These are phyloP conservation scores for Dipodascopsis tothii DNA, from an alignment of 805 yeast species.

Conservation along the genomic window DNA sequence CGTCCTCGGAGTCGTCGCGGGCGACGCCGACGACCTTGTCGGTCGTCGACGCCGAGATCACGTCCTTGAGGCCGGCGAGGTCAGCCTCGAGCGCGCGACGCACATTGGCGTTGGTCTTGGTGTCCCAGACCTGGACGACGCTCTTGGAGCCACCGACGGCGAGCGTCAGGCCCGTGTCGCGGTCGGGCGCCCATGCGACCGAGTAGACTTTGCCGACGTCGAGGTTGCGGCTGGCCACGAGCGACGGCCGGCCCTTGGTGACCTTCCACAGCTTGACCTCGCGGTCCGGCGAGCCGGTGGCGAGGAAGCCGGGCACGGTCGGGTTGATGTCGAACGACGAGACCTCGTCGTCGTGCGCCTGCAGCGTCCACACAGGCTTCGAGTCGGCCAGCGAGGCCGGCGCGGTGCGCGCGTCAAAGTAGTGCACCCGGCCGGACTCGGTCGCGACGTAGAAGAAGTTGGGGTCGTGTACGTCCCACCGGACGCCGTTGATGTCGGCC, in stretches of 20 bases:
- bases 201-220: conserved; percentile 90
- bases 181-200: conserved; percentile 75
- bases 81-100: conserved; percentile 59
- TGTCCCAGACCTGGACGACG: conserved; percentile 87
- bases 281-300: conserved; percentile 86
- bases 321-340: conserved; percentile 68
- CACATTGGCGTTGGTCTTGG: conserved; percentile 72
- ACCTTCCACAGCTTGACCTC: conserved; percentile 82
- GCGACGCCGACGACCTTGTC: conserved; percentile 61
- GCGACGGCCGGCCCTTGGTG: conserved; percentile 55
- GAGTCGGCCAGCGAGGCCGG: conserved; percentile 31
- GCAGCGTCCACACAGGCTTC: conserved; percentile 83
- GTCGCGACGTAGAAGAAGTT: conserved; percentile 73
- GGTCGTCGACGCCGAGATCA: conserved; percentile 48
- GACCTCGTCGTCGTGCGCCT: conserved; percentile 94
- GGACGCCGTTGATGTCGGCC: conserved; percentile 78
- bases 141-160: conserved; percentile 82
- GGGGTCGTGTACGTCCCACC: conserved; percentile 51
- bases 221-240: conserved; percentile 85
- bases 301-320: conserved; percentile 62
- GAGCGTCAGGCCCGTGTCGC: conserved; percentile 64
- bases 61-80: conserved; percentile 45
- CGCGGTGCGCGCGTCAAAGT: conserved; percentile 68
- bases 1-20: conserved; percentile 52
- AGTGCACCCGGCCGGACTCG: conserved; percentile 81